Evolutionary conservation across 1,284 basidiomycete genomes (phyloP), one percentile per base, ranked within the genome.

Genomic region (Spongispora temasekensis): DNA sequence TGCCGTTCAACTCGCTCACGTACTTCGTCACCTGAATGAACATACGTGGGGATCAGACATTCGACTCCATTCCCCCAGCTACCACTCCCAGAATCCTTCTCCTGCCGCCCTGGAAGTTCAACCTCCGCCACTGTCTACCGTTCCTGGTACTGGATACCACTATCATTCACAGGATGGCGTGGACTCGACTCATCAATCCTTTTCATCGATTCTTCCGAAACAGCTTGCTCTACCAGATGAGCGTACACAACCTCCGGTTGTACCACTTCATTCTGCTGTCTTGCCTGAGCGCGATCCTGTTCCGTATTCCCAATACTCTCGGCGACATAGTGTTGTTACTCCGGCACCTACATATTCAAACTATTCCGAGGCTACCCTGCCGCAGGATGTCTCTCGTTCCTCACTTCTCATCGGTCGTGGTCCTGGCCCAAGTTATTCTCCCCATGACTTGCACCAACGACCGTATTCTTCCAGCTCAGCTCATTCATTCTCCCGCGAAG

Each of bases 1-100:
- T 23, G 82, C 85, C 6, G 79, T 81, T 34, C 86, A 89, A 64
- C 79, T 91, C 13, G 77, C 80, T 32, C 83, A 86, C 62, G 75
- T 88, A 53, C 74, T 89, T 25, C 80, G 81, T 64, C 83, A 78
- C 55, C 74, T 90, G 25, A 78, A 77, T 21, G 69, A 74, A 5
- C 73, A 72, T 52, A 66, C 72, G 4, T 67, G 75, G n/a, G 72
- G 71, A 35, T 72, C 77, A n/a, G 76, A 79, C 55, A 71, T 81
- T 46, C 71, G 67, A 30, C 70, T 79, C 61, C 73, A 74, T 62
- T 74, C 71, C 28, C 77, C 77, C 5, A 68, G 65, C 42, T 74
- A 77, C 61, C 68, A 59, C 50, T 53, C 65, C 31, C 65, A 73
- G 27, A 69, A 71, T 55, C 44, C 61, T 31, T 70, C 74, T 25